These are phyloP conservation scores for Chlamydomonas sp. DNA, from an alignment of 139 green algal genomes.

Conservation along the genomic window DNA sequence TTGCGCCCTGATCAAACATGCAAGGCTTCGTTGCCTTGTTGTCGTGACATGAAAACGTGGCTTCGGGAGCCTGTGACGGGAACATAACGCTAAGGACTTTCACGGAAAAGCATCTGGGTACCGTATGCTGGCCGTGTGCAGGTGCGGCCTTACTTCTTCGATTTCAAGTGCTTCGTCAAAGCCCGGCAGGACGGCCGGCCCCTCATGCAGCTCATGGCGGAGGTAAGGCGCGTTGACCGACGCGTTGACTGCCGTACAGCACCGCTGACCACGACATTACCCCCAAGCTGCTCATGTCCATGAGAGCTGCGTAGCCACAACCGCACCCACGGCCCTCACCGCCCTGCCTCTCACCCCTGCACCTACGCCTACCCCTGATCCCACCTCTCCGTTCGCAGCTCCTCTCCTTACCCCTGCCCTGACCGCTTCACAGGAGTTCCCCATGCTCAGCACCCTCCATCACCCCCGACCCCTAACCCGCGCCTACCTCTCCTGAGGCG, in stretches of 20 bases:
- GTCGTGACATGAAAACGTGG: too few species aligned
- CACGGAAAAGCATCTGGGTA: too few species aligned
- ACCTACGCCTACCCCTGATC: neutral
- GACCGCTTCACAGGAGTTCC: slow-evolving; percentile 73
- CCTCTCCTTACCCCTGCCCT: neutral
- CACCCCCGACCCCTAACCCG: too few species aligned
- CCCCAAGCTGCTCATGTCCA: neutral
- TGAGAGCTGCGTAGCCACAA: too few species aligned
- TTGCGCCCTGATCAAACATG: too few species aligned
- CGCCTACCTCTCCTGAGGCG: too few species aligned
- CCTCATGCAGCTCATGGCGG: slow-evolving; percentile 78
- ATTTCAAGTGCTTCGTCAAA: slow-evolving; percentile 86
- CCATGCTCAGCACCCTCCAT: slow-evolving; percentile 62
- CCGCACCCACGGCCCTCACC: too few species aligned
- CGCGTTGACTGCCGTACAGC: neutral
- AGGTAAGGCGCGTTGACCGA: slow-evolving; percentile 40
- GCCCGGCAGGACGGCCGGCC: slow-evolving; percentile 67
- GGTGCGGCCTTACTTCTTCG: slow-evolving; percentile 88
- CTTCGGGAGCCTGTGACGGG: too few species aligned
- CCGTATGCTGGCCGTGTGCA: slow-evolving; percentile 37
- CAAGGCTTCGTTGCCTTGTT: too few species aligned
- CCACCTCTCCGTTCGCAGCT: neutral
- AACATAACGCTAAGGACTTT: too few species aligned
- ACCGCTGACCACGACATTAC: neutral
- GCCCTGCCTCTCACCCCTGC: too few species aligned